Conservation (phyloP, 768 basidiomycete genomes). For the Guyanaporus albipodus region DNA sequence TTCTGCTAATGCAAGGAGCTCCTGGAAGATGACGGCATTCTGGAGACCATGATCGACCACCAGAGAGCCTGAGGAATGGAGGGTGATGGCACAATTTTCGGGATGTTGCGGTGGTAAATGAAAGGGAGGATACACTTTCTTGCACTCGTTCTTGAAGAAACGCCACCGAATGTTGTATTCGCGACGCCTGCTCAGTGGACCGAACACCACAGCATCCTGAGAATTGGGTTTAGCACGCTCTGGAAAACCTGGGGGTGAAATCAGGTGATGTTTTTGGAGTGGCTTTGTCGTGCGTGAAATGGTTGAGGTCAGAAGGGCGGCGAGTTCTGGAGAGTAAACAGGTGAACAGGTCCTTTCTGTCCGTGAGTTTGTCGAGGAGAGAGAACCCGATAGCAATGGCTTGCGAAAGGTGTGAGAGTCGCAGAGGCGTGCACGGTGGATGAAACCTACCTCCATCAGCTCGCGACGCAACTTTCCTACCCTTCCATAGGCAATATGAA, state of each 20-base stretch:
- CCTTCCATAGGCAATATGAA: slow-evolving; percentile 73
- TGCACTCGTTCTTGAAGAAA: slow-evolving; percentile 52
- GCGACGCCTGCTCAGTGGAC: slow-evolving; percentile 67
- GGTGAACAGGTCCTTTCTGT: slow-evolving; percentile 61
- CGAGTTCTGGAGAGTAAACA: slow-evolving; percentile 57
- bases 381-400: slow-evolving; percentile 52
- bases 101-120: slow-evolving; percentile 36
- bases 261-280: slow-evolving; percentile 39
- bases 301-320: slow-evolving; percentile 54
- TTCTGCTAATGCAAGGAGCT: slow-evolving; percentile 45
- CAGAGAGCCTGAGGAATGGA: slow-evolving; percentile 22
- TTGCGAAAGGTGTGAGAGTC: slow-evolving; percentile 26
- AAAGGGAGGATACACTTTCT: slow-evolving; percentile 59
- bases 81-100: slow-evolving; percentile 2
- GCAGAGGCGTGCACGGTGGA: neutral
- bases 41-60: slow-evolving; percentile 43
- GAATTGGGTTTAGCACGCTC: slow-evolving; percentile 53
- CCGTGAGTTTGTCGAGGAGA: slow-evolving; percentile 47
- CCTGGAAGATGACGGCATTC: slow-evolving; percentile 39
- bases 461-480: slow-evolving; percentile 69
- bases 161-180: slow-evolving; percentile 71
- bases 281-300: slow-evolving; percentile 45
- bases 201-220: slow-evolving; percentile 55
- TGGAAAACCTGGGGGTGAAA: slow-evolving; percentile 53
- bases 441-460: slow-evolving; percentile 53